Percentiles rank a stretch among this genome's conserved stretches.
Evolutionary conservation across 495 filamentous ascomycete genomes (phyloP).

Genomic region (Oidiodendron maius): DNA sequence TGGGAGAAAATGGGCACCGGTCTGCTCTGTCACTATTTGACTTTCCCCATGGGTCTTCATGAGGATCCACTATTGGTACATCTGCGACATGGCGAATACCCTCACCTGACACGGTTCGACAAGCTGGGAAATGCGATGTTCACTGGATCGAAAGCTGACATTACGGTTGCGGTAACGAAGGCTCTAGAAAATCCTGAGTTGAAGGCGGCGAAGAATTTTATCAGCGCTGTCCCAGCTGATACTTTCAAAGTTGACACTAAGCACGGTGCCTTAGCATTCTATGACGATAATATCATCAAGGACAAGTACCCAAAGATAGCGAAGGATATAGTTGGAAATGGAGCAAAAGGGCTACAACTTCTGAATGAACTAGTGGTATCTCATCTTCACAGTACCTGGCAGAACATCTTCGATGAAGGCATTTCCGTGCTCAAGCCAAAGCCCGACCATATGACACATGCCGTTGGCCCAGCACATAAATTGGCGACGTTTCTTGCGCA

Average conservation of each 20-base stretch:
- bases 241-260: constrained; percentile 58
- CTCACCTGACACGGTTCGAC: constrained; percentile 68
- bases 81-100: constrained; percentile 68
- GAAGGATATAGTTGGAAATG: constrained; percentile 49
- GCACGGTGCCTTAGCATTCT: constrained; percentile 69
- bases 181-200: constrained; percentile 50
- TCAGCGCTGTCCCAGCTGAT: constrained; percentile 49
- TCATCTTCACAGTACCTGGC: constrained; percentile 83
- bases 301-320: constrained; percentile 59
- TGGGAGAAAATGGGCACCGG: constrained; percentile 93
- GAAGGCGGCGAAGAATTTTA: constrained; percentile 49
- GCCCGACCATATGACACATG: constrained; percentile 61
- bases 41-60: constrained; percentile 79
- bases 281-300: constrained; percentile 56
- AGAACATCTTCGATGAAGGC: constrained; percentile 65
- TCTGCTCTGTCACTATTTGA: constrained; percentile 68
- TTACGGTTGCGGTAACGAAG: constrained; percentile 61
- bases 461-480: constrained; percentile 61
- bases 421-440: constrained; percentile 77
- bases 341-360: constrained; percentile 49
- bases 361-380: constrained; percentile 74
- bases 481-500: constrained; percentile 66
- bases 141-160: constrained; percentile 58
- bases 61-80: constrained; percentile 66
- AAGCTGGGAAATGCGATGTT: constrained; percentile 67